These are phyloP conservation scores for Rubia tinctorum DNA, from an alignment of 305 asterid species.

Conservation along the genomic window DNA sequence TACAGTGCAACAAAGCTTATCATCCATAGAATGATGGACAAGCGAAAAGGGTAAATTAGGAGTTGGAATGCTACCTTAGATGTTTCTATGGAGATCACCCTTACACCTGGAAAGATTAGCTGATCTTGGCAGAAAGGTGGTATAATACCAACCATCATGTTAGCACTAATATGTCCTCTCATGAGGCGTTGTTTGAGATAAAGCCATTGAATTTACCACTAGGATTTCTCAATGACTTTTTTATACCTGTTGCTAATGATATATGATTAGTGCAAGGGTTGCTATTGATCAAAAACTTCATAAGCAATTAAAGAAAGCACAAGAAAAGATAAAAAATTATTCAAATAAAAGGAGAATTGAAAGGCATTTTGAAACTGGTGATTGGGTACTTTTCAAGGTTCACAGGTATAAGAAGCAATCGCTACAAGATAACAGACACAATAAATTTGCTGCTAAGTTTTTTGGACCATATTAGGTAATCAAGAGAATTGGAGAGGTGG, in stretches of 20 bases:
- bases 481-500: no score
- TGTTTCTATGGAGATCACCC: no score
- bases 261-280: background rate
- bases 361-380: background rate
- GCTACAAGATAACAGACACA: background rate
- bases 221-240: background rate
- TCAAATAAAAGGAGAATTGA: background rate
- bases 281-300: background rate
- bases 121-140: no score
- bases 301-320: background rate
- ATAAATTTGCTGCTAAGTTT: no score
- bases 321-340: background rate
- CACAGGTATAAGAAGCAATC: background rate
- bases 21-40: background rate
- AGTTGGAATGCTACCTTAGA: no score
- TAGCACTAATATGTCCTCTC: background rate
- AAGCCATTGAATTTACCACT: background rate
- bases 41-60: no score
- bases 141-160: no score
- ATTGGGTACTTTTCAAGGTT: conserved; percentile 4
- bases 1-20: background rate
- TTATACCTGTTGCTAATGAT: background rate
- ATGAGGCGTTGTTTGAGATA: background rate
- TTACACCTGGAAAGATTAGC: no score
- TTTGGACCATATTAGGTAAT: no score